Percentiles rank a stretch among this genome's conserved stretches.
Conservation (phyloP, 2,329 filamentous ascomycete species). For the Cladophialophora exuberans region DNA sequence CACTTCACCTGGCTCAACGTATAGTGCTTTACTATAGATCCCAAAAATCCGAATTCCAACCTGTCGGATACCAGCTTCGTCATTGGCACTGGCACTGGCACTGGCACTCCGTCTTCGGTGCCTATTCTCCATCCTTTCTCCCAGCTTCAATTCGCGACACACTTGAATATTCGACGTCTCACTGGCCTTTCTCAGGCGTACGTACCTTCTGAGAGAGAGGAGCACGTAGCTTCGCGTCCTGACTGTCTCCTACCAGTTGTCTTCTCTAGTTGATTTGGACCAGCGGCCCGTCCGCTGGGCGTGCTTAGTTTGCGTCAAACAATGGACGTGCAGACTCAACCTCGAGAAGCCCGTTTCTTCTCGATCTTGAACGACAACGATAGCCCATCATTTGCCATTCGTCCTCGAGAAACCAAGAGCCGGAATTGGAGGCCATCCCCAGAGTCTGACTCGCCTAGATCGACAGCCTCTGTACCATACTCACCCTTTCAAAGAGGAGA, state of each 20-base stretch:
- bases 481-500: constrained; percentile 23
- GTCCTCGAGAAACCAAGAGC: constrained; percentile 35
- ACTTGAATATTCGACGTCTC: background rate
- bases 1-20: constrained; percentile 1
- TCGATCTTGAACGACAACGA: constrained; percentile 54
- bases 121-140: background rate
- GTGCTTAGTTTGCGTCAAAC: constrained; percentile 29
- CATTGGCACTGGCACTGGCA: background rate
- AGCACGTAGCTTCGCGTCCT: constrained; percentile 4
- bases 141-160: background rate
- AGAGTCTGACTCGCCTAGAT: background rate
- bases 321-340: constrained; percentile 36
- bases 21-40: background rate
- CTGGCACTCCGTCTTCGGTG: background rate
- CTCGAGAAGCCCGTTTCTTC: constrained; percentile 35
- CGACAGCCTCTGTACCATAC: constrained; percentile 19
- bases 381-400: constrained; percentile 50
- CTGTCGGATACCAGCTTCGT: background rate
- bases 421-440: constrained; percentile 31
- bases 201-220: constrained; percentile 10
- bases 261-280: constrained; percentile 24
- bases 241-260: constrained; percentile 12
- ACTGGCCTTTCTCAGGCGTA: constrained; percentile 16
- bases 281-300: constrained; percentile 32
- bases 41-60: background rate